Base-by-base conservation (phyloP, 345 rosid species). In the Aquilaria sinensis region DNA sequence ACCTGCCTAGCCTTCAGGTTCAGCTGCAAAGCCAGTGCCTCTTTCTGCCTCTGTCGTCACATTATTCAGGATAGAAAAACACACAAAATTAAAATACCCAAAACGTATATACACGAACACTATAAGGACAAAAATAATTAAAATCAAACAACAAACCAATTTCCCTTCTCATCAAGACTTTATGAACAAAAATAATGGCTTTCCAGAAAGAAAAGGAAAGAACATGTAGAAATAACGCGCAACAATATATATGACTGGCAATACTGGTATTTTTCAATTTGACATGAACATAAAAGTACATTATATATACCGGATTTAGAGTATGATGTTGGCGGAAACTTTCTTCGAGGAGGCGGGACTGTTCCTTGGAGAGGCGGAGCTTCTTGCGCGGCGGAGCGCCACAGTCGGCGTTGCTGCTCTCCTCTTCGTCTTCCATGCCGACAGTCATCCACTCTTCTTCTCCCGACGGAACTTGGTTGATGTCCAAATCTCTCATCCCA, bases 261-360 rank as follows among this genome's bases (percentile, higher is more conserved):
- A 8, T 30, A 14, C 31, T 13, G 49, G 50, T 30, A 7, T 11
- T 59, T 12, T 15, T 57, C 34, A 30, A 51, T 29, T 51, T 51
- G 23, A 51, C 5, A 51, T 5, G 11, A 51, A 10, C 14, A 4
- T 51, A 51, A 51, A 51, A 51, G 11, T 13, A 9, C 14, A 50
- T 23, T 23, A 49, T 50, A 54, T 33, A 61, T 70, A 89, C 96
- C 33, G 94, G 90, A 77, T 86, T 90, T 72, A 93, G 74, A 68
- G 96, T 86, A 72, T 90, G 97, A 60, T 90, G 83, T 56, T 77
- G 94, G 68, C 97, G 72, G 83, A 93, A 93, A 77, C 96, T 93
- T 69, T 93, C 98, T 77, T 93, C 98, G 1, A 93, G 96, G 53
- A 90, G 96, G 49, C 90, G 93, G 63, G 97, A 86, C 58, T 93